Evolutionary conservation across 164 flowering plant genomes (phyloP), one percentile per base, ranked within the genome.

Genomic region (Magnolia sinica): DNA sequence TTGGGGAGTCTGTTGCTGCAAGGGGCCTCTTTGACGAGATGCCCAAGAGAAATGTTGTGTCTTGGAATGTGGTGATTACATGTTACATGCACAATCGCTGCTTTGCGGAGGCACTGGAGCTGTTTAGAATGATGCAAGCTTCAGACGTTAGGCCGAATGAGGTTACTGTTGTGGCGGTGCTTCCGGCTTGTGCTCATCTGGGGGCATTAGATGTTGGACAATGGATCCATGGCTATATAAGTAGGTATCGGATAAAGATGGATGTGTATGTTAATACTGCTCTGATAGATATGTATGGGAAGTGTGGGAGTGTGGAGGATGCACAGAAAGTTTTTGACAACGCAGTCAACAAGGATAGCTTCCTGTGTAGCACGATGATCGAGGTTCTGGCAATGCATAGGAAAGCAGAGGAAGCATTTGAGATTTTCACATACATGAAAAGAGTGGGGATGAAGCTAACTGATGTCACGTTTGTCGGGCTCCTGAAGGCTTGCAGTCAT

Each of bases 401-500:
- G 37, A 77, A 70, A 24, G 84, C 84, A 49, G 80, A 82, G 58
- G 76, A 71, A 68, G 84, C 84, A 74, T 79, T 82, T 61, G 50
- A 29, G 63, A 70, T 79, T 31, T 82, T 82, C 19, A 1, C n/a
- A 13, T 66, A 37, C 23, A 80, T 79, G 84, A 63, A 50, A 70
- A 64, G 66, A 2, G 52, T 3, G 13, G 77, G 77, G 59, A 59
- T 81, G 29, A 81, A 76, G 75, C 81, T 80, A 10, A 81, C 55
- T 64, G 80, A 79, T 50, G 72, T 83, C 27, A 83, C 85, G 8
- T 83, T 83, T 79, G 76, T 83, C 13, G 85, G 85, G 72, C 78
- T 83, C 31, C 64, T 81, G 73, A 83, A 77, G 45, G 83, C 77
- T 16, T 83, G 83, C 69, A 79, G 80, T 73, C 84, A 79, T 77